Evolutionary conservation across 768 basidiomycete genomes (phyloP).

Genomic region (Tricholoma furcatifolium): DNA sequence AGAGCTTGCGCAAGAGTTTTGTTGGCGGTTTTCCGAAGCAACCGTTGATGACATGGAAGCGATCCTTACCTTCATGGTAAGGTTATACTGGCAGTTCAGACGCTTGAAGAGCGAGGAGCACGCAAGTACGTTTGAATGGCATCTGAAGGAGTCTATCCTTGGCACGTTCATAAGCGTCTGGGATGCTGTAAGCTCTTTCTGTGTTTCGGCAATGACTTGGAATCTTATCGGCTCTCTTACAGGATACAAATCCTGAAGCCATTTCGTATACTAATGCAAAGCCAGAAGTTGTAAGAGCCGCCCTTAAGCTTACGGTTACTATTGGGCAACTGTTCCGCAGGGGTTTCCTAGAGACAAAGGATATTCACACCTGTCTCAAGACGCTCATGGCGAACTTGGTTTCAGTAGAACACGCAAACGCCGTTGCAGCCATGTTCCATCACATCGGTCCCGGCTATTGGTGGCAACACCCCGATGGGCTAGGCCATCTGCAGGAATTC

Average conservation of each 20-base stretch:
- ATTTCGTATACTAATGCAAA: constrained; percentile 12
- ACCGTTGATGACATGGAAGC: constrained; percentile 3
- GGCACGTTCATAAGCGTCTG: constrained; percentile 20
- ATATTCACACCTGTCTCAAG: constrained; percentile 14
- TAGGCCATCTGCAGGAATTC: constrained; percentile 8
- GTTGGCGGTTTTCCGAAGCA: constrained; percentile 16
- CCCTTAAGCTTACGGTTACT: constrained; percentile 10
- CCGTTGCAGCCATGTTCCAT: constrained; percentile 11
- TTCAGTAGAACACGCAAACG: constrained; percentile 19
- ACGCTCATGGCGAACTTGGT: constrained; percentile 15
- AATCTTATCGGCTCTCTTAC: background rate
- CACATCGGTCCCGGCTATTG: constrained; percentile 15
- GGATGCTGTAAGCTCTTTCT: constrained; percentile 17
- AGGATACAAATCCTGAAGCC: constrained; percentile 15
- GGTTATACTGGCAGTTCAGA: constrained; percentile 10
- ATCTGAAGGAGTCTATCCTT: constrained; percentile 15
- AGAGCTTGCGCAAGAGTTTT: constrained; percentile 18
- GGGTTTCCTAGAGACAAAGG: constrained; percentile 10
- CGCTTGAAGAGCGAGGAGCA: constrained; percentile 11
- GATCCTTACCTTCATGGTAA: constrained; percentile 9
- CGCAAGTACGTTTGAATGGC: constrained; percentile 16
- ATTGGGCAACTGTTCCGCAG: constrained; percentile 13
- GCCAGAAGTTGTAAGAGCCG: constrained; percentile 2
- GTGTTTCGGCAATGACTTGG: background rate
- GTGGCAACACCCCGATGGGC: constrained; percentile 15